Conservation (phyloP, 2,329 filamentous ascomycete genomes). For the Colletotrichum kahawae region DNA sequence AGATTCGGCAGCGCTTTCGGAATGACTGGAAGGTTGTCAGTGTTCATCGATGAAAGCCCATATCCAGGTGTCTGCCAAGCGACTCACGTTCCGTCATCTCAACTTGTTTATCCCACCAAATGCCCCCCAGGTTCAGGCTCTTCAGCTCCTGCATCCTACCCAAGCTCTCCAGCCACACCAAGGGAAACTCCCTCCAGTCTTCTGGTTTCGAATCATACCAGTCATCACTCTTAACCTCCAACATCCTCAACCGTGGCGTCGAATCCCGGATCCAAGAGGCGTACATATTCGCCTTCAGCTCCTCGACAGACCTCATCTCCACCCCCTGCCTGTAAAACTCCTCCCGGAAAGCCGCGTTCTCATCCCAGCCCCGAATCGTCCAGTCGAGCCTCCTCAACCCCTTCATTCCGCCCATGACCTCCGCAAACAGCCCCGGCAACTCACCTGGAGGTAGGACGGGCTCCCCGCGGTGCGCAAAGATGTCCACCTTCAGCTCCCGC, state of each 20-base stretch:
- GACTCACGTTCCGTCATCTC: not conserved
- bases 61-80: not conserved
- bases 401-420: not conserved
- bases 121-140: not conserved
- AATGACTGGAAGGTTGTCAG: not conserved
- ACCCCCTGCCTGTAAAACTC: not conserved
- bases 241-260: not conserved
- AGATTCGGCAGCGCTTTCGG: not conserved
- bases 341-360: not conserved
- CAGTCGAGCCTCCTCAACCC: not conserved
- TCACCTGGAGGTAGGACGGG: not conserved
- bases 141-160: not conserved
- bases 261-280: not conserved
- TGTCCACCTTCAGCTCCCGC: not conserved
- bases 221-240: not conserved
- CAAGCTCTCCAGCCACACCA: not conserved
- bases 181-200: not conserved
- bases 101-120: not conserved
- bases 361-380: not conserved
- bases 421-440: not conserved
- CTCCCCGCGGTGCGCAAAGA: not conserved
- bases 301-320: not conserved
- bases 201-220: not conserved
- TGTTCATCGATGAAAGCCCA: not conserved
- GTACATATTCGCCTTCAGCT: not conserved